Conservation (phyloP, 441 rosid species). For the Erodium moschatum region DNA sequence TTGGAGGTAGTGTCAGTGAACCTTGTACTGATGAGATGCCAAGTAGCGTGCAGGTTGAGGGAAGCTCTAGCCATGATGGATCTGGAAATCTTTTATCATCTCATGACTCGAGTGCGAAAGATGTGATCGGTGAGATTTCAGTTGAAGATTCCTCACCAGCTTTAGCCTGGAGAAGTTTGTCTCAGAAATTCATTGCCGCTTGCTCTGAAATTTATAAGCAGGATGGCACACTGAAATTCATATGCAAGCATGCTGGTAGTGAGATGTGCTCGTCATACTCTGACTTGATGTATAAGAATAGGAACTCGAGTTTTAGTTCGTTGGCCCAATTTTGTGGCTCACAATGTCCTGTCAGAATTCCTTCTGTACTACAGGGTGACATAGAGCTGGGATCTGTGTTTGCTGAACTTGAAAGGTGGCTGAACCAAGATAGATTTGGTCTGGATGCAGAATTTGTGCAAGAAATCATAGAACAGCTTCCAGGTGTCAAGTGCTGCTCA, state of each 20-base stretch:
- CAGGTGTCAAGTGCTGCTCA: constrained; percentile 58
- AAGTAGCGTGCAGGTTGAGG: constrained; percentile 25
- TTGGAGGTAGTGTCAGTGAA: constrained; percentile 28
- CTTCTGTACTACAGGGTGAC: constrained; percentile 31
- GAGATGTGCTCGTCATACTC: constrained; percentile 31
- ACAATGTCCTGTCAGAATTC: constrained; percentile 30
- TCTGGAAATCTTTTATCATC: constrained; percentile 23
- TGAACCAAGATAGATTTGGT: constrained; percentile 86
- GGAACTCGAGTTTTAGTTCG: constrained; percentile 27
- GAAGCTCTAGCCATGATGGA: constrained; percentile 26
- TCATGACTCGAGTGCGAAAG: constrained; percentile 27
- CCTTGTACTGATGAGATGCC: constrained; percentile 24
- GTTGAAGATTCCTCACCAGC: constrained; percentile 63
- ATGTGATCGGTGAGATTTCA: constrained; percentile 67
- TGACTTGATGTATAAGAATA: constrained; percentile 36
- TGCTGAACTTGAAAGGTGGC: constrained; percentile 57
- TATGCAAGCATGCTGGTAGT: constrained; percentile 59
- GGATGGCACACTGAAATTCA: constrained; percentile 38
- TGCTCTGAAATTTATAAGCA: constrained; percentile 36
- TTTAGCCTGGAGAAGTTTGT: constrained; percentile 68
- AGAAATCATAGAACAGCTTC: constrained; percentile 77
- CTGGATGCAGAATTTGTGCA: constrained; percentile 83
- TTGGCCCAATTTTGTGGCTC: constrained; percentile 60
- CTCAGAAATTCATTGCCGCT: constrained; percentile 53
- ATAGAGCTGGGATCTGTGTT: constrained; percentile 36